phyloP scores from a whole-genome alignment of 1,284 basidiomycete species.

The Ceratobasidium sp. region DNA sequence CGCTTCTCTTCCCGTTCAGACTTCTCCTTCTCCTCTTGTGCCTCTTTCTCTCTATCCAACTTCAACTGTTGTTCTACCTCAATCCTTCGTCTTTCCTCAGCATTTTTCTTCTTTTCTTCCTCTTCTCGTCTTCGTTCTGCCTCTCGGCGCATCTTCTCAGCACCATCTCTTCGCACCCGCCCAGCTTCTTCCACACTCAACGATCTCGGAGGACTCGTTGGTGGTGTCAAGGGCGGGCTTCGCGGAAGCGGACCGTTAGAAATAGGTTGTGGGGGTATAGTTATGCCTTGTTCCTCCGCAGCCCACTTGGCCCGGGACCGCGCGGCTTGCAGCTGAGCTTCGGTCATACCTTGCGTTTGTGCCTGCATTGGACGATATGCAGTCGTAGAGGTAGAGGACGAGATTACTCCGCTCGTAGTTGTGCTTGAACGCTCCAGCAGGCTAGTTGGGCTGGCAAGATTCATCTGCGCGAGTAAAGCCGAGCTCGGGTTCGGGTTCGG shows the following conservation, averaged over 20 bases:
- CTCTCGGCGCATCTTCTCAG: conserved; percentile 38
- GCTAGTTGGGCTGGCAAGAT: neutral
- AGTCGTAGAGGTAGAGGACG: conserved; percentile 3
- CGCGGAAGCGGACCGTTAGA: conserved; percentile 14
- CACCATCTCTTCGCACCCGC: conserved; percentile 35
- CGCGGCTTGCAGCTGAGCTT: conserved; percentile 37
- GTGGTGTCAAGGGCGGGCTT: conserved; percentile 8
- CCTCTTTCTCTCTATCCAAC: conserved; percentile 12
- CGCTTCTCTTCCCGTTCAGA: conserved; percentile 1
- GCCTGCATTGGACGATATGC: conserved; percentile 8
- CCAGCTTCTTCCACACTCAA: conserved; percentile 34
- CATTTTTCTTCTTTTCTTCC: conserved; percentile 39
- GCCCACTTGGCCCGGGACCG: conserved; percentile 40
- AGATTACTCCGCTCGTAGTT: neutral
- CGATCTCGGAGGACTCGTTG: conserved; percentile 28
- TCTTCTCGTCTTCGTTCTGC: conserved; percentile 37
- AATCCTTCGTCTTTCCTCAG: conserved; percentile 24
- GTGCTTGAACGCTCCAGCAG: conserved; percentile 6
- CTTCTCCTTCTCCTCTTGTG: neutral
- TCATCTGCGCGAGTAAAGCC: conserved; percentile 6
- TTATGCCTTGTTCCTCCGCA: conserved; percentile 27
- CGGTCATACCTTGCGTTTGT: conserved; percentile 28
- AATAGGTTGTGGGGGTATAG: neutral
- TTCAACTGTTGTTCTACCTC: conserved; percentile 31
- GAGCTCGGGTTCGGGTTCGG: neutral